Base-by-base conservation (phyloP, 2,329 filamentous ascomycete genomes). In the Daldinia sp. region DNA sequence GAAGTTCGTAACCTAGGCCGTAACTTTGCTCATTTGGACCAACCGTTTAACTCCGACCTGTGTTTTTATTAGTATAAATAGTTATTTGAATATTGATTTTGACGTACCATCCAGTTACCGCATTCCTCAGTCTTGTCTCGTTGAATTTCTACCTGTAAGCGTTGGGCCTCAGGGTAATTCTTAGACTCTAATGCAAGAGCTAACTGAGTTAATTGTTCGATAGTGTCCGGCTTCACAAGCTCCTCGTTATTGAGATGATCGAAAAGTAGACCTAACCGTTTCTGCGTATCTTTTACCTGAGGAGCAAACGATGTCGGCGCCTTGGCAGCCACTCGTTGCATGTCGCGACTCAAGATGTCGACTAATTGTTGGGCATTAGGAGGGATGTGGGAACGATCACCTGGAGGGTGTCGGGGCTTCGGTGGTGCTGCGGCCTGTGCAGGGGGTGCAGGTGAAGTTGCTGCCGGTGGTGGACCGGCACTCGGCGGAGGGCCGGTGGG, bases 201-300 rank as follows among this genome's bases (percentile, higher is more conserved):
- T 33, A 94, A 82, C 74, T 89, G 83, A 7, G 85, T 84, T 74
- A 94, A 83, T 77, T 90, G 85, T 68, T 88, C 85, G 56, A 94
- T 87, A 0, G 92, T 98, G 75, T 92, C 90, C 1, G 92, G 88
- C 82, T 92, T 92, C 61, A 98, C 85, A 44, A 98, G 84, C 76
- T 98, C 94, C 77, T 94, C 92, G 73, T 98, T 98, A 86, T 98
- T 99, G 53, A 99, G 85, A 79, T 98, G 94, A 78, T 99, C 95
- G 79, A 98, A 98, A n/a, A 99, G 84, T 56, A 98, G 90, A 75
- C 92, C 93, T 66, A 99, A 86, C 30, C 96, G 90, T 82, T 97
- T 97, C 79, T 97, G 93, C 1, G 94, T 96, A 78, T 98, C 96
- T 75, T 93, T 92, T 20, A 99, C 94, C 79, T 98, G 94, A 13